Base-by-base conservation (phyloP, 306 rosid genomes). In the Cicer bijugum region DNA sequence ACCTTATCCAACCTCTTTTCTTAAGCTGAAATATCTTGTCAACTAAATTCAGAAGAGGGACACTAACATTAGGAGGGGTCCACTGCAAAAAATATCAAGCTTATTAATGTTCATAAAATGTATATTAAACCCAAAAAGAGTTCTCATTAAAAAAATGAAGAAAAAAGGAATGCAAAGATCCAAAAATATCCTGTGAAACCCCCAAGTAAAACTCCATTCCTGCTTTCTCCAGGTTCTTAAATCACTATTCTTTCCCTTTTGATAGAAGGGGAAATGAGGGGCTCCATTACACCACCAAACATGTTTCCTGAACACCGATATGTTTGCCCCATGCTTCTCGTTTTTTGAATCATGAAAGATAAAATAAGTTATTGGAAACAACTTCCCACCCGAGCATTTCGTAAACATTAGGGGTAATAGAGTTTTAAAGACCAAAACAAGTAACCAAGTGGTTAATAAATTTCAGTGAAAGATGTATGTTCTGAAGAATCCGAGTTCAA, bases 1-100 rank as follows among this genome's bases (percentile, higher is more conserved):
- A 95, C 99, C 99, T 95, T 82, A 95, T 82, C 99, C 99, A 95
- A 78, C 99, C 99, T 88, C 97, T 91, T 85, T 92, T 88, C 81
- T 95, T 91, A 2, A 95, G 97, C 87, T 95, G 97, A 86, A 95
- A 95, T 75, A 95, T 81, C 75, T 92, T 95, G 87, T 95, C 99
- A 75, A 95, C 99, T 82, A 95, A 86, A 83, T 91, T 88, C 89
- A 95, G 82, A 66, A 95, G 63, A 70, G 99, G 99, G 63, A 95
- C 97, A 45, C 91, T 91, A 38, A 95, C 96, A 66, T 95, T 95
- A 38, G 99, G 80, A n/a, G 99, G 99, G 71, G 87, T 67, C 99
- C 99, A 95, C 99, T 95, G 96, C 89, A 85, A 80, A 80, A 64
- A 44, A 62, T n/a, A 77, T 8, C 46, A 74, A 80, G 47, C 77